A percentile compares a stretch with the other conserved stretches of the same genome.
phyloP scores from a whole-genome alignment of 768 basidiomycete genomes.

The Pleurotus tuoliensis region DNA sequence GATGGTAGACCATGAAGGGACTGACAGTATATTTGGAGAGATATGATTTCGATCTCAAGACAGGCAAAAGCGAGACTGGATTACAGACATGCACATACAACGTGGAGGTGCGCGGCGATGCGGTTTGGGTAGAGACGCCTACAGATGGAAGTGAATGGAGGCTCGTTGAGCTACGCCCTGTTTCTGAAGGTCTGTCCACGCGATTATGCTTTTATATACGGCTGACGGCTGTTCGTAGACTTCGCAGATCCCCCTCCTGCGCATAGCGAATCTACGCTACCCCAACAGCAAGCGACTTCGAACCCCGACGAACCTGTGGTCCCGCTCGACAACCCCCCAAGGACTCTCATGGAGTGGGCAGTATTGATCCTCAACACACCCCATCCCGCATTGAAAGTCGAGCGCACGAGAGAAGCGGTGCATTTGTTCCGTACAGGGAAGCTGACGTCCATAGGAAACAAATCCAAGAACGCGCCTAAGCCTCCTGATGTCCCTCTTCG shows the following conservation, averaged over 20 bases:
- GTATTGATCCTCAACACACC: constrained; percentile 75
- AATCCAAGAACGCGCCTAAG: constrained; percentile 38
- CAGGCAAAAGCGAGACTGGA: constrained; percentile 68
- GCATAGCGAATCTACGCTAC: constrained; percentile 9
- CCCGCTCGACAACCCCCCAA: constrained; percentile 46
- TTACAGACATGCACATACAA: constrained; percentile 64
- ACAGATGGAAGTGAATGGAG: constrained; percentile 51
- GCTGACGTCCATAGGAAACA: constrained; percentile 62
- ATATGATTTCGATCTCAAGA: constrained; percentile 71
- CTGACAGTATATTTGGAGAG: constrained; percentile 24
- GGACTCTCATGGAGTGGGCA: constrained; percentile 75
- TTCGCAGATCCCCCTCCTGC: constrained; percentile 65
- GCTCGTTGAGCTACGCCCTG: constrained; percentile 63
- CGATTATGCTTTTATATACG: neutral
- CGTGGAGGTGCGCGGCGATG: constrained; percentile 44
- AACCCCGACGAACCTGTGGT: constrained; percentile 40
- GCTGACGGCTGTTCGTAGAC: constrained; percentile 25
- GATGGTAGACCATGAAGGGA: neutral
- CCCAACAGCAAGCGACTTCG: neutral
- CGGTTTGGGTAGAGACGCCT: constrained; percentile 61
- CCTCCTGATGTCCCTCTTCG: constrained; percentile 66
- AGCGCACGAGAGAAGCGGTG: constrained; percentile 68
- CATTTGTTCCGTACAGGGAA: constrained; percentile 66
- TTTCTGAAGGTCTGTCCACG: constrained; percentile 54
- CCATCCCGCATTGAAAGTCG: constrained; percentile 62